Evolutionary conservation across 2,329 filamentous ascomycete genomes (phyloP), one percentile per base, ranked within the genome.

Genomic region (Magnaporthales sp.): DNA sequence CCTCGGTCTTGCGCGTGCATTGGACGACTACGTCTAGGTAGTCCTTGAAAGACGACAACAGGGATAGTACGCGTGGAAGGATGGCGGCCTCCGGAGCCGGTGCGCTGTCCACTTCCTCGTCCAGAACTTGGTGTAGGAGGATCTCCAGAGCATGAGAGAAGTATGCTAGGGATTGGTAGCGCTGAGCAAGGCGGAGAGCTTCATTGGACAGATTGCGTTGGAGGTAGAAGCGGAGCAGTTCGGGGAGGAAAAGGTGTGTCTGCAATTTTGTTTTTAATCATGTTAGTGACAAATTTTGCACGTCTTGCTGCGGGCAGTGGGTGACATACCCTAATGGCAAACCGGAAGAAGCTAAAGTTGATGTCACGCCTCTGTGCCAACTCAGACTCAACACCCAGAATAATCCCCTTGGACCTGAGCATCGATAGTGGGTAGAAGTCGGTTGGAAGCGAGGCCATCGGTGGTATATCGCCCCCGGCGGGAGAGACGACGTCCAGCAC

Each of bases 21-120:
- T 96, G 95, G 24, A 99, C 90, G 27, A 99, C 89, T 67, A 98
- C 95, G 73, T 98, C 94, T 19, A 98, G 87, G 74, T 97, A 99
- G 67, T 92, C 87, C 67, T 89, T 89, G 76, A 92, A 91, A 1
- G 89, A 91, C 0, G 90, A 91, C 67, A 89, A 75, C 9, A 89
- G 81, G 0, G 86, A 89, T 26, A 89, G 75, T 1, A 89, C 86
- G 3, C 88, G 77, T 72, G 87, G 84, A 73, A 93, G 74, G 70
- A 91, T 78, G 72, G 89, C 81, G 75, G 87, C 82, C 69, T 89
- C 87, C 0, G 87, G 86, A 15, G 81, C 78, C 1, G 87, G 87
- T 4, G 83, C 81, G 0, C 85, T 81, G 68, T 74, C 95, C 1
- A 96, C 94, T 76, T 97, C 95, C 70, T 97, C 92, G 72, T 99